Conservation (phyloP, 148 eudicot species). For the Mesembryanthemum crystallinum region DNA sequence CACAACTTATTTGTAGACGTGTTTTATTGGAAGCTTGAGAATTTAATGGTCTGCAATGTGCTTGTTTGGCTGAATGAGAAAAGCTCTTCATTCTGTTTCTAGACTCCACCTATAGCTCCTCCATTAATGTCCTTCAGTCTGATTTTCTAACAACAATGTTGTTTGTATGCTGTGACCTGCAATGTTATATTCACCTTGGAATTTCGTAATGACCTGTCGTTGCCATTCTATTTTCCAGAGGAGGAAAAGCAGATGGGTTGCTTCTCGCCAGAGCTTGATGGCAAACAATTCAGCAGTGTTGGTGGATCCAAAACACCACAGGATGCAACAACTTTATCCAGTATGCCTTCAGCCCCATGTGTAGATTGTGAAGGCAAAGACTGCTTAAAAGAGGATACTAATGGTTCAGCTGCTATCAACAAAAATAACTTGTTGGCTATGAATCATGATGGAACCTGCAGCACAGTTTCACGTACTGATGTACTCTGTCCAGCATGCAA, state of each 20-base stretch:
- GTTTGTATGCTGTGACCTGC: neutral
- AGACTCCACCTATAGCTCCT: neutral
- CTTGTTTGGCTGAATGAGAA: neutral
- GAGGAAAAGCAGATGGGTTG: conserved; percentile 34
- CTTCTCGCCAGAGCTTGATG: conserved; percentile 63
- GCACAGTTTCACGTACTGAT: conserved; percentile 43
- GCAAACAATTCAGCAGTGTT: conserved; percentile 25
- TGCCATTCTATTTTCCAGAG: conserved; percentile 40
- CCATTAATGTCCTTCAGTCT: neutral
- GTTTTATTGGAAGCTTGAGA: neutral
- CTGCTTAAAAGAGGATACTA: conserved; percentile 21
- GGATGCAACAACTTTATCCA: conserved; percentile 8
- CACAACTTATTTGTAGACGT: neutral
- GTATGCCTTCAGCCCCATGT: conserved; percentile 21
- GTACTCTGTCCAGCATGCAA: conserved; percentile 62
- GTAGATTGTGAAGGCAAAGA: conserved; percentile 15
- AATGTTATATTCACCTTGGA: neutral
- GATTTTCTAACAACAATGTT: neutral
- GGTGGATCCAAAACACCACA: conserved; percentile 23
- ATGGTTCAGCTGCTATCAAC: conserved; percentile 18
- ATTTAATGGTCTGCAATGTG: neutral
- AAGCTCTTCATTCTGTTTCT: neutral
- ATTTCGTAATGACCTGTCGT: conserved; percentile 2
- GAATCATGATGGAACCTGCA: conserved; percentile 22
- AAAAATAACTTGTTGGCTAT: conserved; percentile 21